Conservation (phyloP, 1,284 basidiomycete genomes). For the Tilletiopsis washingtonensis region DNA sequence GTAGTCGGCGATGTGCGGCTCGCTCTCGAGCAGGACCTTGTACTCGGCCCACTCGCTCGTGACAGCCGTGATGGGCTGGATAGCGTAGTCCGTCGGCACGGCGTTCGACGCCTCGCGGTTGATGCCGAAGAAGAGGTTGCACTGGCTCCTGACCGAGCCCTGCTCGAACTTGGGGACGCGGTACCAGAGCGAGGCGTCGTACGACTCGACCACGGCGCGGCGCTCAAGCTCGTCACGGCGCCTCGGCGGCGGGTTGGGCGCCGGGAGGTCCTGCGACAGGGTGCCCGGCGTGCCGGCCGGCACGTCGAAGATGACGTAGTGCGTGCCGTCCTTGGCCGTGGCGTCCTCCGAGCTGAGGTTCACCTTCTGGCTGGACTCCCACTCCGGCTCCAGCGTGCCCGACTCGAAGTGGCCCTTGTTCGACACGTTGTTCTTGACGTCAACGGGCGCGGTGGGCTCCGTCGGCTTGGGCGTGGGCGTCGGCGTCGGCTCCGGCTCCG, state of each 20-base stretch:
- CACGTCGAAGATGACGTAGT: neutral
- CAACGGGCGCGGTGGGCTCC: neutral
- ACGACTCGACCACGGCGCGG: neutral
- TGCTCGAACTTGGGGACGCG: neutral
- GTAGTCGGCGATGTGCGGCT: neutral
- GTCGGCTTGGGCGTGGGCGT: too few species aligned
- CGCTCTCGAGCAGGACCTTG: neutral
- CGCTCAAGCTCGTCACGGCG: neutral
- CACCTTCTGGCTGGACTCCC: too few species aligned
- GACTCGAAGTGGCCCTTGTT: too few species aligned
- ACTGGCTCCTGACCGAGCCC: neutral
- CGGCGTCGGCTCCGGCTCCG: too few species aligned
- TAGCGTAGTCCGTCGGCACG: neutral
- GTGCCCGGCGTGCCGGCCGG: neutral
- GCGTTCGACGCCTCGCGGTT: neutral
- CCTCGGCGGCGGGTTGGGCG: too few species aligned
- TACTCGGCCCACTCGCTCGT: neutral
- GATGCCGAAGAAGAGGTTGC: neutral
- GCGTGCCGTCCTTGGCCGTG: neutral
- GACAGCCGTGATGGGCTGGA: too few species aligned
- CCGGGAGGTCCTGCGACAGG: too few species aligned
- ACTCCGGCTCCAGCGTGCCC: too few species aligned
- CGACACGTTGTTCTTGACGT: neutral
- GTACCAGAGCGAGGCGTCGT: neutral
- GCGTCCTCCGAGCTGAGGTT: neutral